Base-by-base conservation (phyloP, 495 filamentous ascomycete species). In the Aspergillus bridgeri region DNA sequence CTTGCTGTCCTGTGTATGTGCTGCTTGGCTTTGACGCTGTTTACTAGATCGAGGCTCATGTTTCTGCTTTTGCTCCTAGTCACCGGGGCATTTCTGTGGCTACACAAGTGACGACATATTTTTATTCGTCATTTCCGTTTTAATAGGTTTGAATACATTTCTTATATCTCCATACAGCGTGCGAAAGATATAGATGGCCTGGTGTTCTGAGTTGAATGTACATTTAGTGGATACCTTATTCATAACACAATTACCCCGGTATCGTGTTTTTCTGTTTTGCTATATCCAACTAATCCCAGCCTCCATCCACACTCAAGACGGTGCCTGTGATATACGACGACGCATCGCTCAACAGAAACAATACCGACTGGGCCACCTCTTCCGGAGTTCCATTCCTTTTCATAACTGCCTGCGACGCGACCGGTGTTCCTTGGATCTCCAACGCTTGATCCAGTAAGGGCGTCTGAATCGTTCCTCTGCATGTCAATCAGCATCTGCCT, bases 321-420 rank as follows among this genome's bases (percentile, higher is more conserved):
- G 69, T 65, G 0, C 78, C 79, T 4, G 83, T 86, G 17, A 80
- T 78, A 66, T 81, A 86, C 27, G 72, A 77, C 46, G 75, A 71
- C 11, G 79, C 82, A 54, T 81, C 81, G 56, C 83, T 78, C 50
- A 86, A 65, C 50, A 86, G 60, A 53, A 83, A 87, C 11, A 75
- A 72, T 55, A 86, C 77, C 49, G 81, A 63, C 48, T 73, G 65
- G 0, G 81, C 82, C 5, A 83, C 75, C 60, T 86, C 82, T 2
- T 79, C 73, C 42, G 73, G 69, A 54, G 62, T 73, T 27, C 74
- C 80, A 60, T 56, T 69, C 45, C 77, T 72, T 53, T 67, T 68
- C 60, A 84, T 74, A 8, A 72, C 68, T 18, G 68, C 78, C 21
- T 71, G 71, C 54, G 70, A 67, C 23, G 62, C 64, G 48, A 56